These are phyloP conservation scores for Hypericum perforatum DNA, from an alignment of 345 rosid species.

Conservation along the genomic window DNA sequence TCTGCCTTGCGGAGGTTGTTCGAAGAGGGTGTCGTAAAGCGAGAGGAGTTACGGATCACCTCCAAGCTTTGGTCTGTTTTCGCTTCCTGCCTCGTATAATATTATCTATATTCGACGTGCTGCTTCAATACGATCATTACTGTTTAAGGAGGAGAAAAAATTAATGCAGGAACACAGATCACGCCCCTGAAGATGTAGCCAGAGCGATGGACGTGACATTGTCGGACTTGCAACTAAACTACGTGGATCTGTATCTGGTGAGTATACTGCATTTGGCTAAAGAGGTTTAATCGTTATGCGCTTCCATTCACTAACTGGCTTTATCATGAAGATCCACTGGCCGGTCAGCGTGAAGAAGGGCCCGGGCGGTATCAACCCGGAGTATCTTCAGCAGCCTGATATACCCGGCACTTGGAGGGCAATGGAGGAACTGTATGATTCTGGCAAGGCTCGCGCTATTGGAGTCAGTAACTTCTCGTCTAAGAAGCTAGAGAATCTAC, in stretches of 20 bases:
- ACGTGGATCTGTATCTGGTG: constrained; percentile 58
- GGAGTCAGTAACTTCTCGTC: constrained; percentile 55
- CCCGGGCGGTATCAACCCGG: constrained; percentile 22
- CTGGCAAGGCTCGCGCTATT: constrained; percentile 52
- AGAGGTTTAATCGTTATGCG: not conserved
- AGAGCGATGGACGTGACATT: constrained; percentile 40
- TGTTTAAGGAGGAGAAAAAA: too few species aligned
- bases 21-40: constrained; percentile 31
- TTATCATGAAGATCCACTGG: constrained; percentile 43
- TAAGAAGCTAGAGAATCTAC: constrained; percentile 41
- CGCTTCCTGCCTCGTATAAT: not conserved
- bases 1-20: constrained; percentile 27
- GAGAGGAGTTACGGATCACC: constrained; percentile 34
- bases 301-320: too few species aligned
- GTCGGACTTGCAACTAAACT: constrained; percentile 47
- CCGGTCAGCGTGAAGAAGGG: constrained; percentile 53
- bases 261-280: constrained; percentile 6
- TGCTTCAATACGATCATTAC: too few species aligned
- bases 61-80: constrained; percentile 34
- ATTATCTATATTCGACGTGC: too few species aligned
- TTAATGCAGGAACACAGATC: constrained; percentile 39
- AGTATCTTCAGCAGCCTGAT: constrained; percentile 36
- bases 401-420: constrained; percentile 54
- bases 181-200: constrained; percentile 52
- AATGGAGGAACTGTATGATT: constrained; percentile 52